Percentiles rank a stretch among this genome's conserved stretches.
These are phyloP conservation scores for Trametes maxima DNA, from an alignment of 768 basidiomycete genomes.

Conservation along the genomic window DNA sequence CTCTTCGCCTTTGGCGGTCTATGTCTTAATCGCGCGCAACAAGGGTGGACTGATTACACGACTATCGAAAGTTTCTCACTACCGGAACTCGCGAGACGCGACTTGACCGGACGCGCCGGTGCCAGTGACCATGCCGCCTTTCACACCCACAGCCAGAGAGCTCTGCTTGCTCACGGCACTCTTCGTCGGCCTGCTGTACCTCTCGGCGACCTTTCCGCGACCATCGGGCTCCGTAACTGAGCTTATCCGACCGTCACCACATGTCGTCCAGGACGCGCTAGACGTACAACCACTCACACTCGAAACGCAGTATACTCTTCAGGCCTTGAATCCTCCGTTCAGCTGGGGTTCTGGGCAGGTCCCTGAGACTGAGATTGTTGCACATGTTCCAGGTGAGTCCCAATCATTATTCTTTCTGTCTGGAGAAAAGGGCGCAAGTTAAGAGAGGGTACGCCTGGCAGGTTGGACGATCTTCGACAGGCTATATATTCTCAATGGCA, in stretches of 20 bases:
- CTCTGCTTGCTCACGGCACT: slow-evolving; percentile 32
- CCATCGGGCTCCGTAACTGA: slow-evolving; percentile 5
- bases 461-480: slow-evolving; percentile 92
- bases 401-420: slow-evolving; percentile 15
- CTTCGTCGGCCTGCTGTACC: slow-evolving; percentile 30
- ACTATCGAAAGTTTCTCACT: too few relatives aligned
- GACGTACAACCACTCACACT: slow-evolving; percentile 20
- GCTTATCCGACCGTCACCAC: neutral
- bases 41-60: too few relatives aligned
- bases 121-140: slow-evolving; percentile 26
- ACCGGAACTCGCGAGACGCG: neutral
- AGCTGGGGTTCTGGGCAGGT: slow-evolving; percentile 37
- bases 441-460: slow-evolving; percentile 33
- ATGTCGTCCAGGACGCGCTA: slow-evolving; percentile 14
- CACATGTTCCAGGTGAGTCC: slow-evolving; percentile 50
- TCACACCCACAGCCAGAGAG: slow-evolving; percentile 35
- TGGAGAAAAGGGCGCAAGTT: neutral
- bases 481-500: slow-evolving; percentile 80
- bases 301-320: slow-evolving; percentile 31
- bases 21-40: too few relatives aligned
- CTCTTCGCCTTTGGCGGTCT: too few relatives aligned
- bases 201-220: slow-evolving; percentile 19
- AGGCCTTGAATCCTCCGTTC: slow-evolving; percentile 27
- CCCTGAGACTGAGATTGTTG: slow-evolving; percentile 66
- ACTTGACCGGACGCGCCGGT: neutral